Percentiles rank a stretch among this genome's conserved stretches.
These are phyloP conservation scores for Isatis lusitanica DNA, from an alignment of 441 rosid species.

Conservation along the genomic window DNA sequence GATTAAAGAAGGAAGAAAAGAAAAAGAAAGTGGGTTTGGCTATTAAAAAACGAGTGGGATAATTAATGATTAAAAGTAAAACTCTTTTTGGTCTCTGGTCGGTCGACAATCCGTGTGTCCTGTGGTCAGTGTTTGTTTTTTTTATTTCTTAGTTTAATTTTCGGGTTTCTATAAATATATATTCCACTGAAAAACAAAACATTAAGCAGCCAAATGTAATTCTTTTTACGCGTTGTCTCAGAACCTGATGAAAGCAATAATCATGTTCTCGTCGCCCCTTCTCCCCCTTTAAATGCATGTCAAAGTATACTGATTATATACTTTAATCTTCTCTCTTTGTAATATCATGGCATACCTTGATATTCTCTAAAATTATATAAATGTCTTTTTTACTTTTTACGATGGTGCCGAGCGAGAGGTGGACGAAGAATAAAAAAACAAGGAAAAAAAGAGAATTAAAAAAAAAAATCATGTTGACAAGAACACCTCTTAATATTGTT, in stretches of 20 bases:
- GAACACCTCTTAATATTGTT: background rate
- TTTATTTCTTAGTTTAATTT: constrained; percentile 38
- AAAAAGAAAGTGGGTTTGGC: constrained; percentile 38
- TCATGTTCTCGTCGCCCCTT: background rate
- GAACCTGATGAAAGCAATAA: constrained; percentile 34
- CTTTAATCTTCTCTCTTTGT: constrained; percentile 6
- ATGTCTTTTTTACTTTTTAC: background rate
- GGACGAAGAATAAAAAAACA: background rate
- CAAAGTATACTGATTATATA: constrained; percentile 12
- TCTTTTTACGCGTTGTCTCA: constrained; percentile 38
- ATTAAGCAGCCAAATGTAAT: constrained; percentile 40
- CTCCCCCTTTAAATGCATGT: constrained; percentile 25
- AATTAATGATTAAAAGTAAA: constrained; percentile 62
- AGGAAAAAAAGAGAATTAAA: background rate
- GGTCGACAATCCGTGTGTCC: constrained; percentile 92
- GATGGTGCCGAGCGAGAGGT: background rate
- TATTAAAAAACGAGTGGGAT: constrained; percentile 38
- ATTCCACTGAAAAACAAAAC: constrained; percentile 23
- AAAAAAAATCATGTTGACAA: background rate
- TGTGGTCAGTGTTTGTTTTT: constrained; percentile 64
- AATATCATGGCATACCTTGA: background rate
- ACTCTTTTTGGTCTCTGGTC: constrained; percentile 83
- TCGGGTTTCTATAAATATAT: constrained; percentile 3
- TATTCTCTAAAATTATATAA: background rate
- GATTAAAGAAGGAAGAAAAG: constrained; percentile 5